These are phyloP conservation scores for Lyophyllum shimeji DNA, from an alignment of 768 basidiomycete genomes.

Conservation along the genomic window DNA sequence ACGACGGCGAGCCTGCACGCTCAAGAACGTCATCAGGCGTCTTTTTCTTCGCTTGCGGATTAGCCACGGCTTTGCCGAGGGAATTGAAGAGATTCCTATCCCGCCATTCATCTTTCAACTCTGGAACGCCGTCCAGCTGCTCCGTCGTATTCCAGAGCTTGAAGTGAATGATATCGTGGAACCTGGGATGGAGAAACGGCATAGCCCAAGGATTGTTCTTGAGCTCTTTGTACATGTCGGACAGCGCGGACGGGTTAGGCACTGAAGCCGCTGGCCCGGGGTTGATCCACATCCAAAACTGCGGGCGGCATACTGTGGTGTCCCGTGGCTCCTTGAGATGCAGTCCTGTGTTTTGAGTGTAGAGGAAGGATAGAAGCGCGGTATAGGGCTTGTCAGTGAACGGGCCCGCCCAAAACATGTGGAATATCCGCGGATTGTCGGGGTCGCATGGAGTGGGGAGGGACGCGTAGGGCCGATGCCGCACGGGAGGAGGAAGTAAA, in stretches of 20 bases:
- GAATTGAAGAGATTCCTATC: slow-evolving; percentile 83
- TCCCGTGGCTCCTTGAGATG: slow-evolving; percentile 50
- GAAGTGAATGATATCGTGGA: slow-evolving; percentile 90
- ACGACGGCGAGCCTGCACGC: slow-evolving; percentile 83
- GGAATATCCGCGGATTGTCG: slow-evolving; percentile 84
- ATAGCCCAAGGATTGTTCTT: slow-evolving; percentile 89
- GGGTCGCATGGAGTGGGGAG: slow-evolving; percentile 71
- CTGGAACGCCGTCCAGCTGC: slow-evolving; percentile 55
- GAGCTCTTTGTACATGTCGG: slow-evolving; percentile 81
- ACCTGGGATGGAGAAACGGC: slow-evolving; percentile 89
- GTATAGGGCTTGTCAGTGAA: slow-evolving; percentile 99
- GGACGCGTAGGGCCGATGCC: slow-evolving; percentile 54
- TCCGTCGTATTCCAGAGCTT: slow-evolving; percentile 90
- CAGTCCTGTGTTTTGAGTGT: slow-evolving; percentile 89
- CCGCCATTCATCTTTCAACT: slow-evolving; percentile 89
- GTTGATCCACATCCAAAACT: slow-evolving; percentile 98
- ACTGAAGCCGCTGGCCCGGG: slow-evolving; percentile 89
- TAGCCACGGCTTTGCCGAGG: slow-evolving; percentile 70
- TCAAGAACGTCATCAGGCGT: slow-evolving; percentile 48
- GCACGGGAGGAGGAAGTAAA: slow-evolving; percentile 44
- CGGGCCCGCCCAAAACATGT: slow-evolving; percentile 98
- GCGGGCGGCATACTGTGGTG: slow-evolving; percentile 67
- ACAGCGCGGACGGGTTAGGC: slow-evolving; percentile 76
- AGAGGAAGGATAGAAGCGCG: slow-evolving; percentile 89
- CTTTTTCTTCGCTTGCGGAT: slow-evolving; percentile 43